Conservation (phyloP, 495 filamentous ascomycete genomes). For the Penicillium canariense region DNA sequence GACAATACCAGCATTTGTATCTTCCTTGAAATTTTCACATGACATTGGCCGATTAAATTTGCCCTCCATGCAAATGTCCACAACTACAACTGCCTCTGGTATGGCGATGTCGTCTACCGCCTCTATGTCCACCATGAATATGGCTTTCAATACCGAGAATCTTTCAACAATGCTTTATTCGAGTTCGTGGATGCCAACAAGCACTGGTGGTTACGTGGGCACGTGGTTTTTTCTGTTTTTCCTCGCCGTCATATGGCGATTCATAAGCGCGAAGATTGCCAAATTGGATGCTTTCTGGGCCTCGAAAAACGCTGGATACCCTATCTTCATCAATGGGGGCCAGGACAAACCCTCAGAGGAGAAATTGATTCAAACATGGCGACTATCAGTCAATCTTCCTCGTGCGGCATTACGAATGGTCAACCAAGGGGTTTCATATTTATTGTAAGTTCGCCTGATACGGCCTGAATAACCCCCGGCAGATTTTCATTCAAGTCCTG, state of each 20-base stretch:
- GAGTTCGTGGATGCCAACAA: not conserved
- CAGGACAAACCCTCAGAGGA: not conserved
- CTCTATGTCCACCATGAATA: not conserved
- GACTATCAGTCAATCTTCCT: not conserved
- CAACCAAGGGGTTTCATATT: not conserved
- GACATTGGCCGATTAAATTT: not conserved
- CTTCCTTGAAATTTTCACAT: not conserved
- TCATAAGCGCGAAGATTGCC: not conserved
- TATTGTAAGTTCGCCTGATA: not conserved
- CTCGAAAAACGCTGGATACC: not conserved
- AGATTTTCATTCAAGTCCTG: too few species aligned
- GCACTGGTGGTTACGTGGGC: not conserved
- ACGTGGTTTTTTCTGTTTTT: not conserved
- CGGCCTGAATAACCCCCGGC: not conserved
- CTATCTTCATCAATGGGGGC: not conserved
- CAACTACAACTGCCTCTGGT: not conserved
- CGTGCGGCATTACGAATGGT: conserved; percentile 1
- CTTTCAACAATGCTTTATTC: not conserved
- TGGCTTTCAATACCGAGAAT: conserved; percentile 1
- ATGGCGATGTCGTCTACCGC: not conserved
- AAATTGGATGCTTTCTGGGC: not conserved
- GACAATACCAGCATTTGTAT: not conserved
- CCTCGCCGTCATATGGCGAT: not conserved
- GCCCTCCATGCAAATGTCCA: not conserved
- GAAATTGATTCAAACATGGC: not conserved